Evolutionary conservation across 495 filamentous ascomycete genomes (phyloP).

Genomic region (Penicillium nucicola): DNA sequence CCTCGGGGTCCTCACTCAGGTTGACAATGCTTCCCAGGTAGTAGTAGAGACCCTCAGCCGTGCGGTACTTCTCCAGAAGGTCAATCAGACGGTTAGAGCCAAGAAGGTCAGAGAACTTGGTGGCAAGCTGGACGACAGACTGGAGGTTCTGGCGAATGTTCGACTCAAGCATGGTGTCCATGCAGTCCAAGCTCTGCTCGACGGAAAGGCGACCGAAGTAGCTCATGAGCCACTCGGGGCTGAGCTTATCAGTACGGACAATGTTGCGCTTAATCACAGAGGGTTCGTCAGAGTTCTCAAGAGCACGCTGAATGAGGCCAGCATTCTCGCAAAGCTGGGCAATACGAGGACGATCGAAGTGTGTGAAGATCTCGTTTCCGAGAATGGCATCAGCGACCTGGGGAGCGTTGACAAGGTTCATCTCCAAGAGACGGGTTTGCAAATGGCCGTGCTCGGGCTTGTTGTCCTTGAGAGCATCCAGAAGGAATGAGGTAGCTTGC

Average conservation of each 20-base stretch:
- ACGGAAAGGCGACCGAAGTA: conserved; percentile 93
- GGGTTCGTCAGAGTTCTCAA: conserved; percentile 92
- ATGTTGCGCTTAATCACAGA: conserved; percentile 88
- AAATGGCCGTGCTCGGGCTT: conserved; percentile 89
- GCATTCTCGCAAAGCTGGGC: conserved; percentile 89
- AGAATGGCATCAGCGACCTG: conserved; percentile 98
- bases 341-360: conserved; percentile 88
- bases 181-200: conserved; percentile 88
- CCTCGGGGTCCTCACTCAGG: conserved; percentile 89
- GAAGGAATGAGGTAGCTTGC: conserved; percentile 92
- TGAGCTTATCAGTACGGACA: conserved; percentile 75
- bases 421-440: conserved; percentile 93
- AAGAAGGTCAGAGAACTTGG: conserved; percentile 97
- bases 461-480: conserved; percentile 92
- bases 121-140: conserved; percentile 89
- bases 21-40: conserved; percentile 98
- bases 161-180: conserved; percentile 91
- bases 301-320: conserved; percentile 77
- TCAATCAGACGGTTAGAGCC: conserved; percentile 86
- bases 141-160: conserved; percentile 98
- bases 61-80: conserved; percentile 95
- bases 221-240: conserved; percentile 81
- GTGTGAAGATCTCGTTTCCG: conserved; percentile 93
- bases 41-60: conserved; percentile 94
- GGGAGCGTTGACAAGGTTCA: conserved; percentile 94